Conservation (phyloP, 2,329 filamentous ascomycete species). For the Trichoderma oligosporum region DNA sequence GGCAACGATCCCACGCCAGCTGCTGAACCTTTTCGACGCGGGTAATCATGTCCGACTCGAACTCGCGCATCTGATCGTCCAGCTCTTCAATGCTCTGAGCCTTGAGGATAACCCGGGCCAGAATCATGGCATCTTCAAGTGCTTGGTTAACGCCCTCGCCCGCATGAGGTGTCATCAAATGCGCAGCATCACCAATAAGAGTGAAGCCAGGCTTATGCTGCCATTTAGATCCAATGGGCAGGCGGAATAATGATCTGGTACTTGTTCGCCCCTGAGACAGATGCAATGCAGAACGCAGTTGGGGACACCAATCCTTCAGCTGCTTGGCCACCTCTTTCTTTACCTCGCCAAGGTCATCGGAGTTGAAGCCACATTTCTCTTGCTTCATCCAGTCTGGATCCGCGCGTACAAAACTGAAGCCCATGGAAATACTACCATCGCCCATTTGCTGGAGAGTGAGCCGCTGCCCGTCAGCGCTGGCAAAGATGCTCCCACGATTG, state of each 20-base stretch:
- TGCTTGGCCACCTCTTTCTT: slow-evolving; percentile 37
- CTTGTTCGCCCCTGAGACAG: slow-evolving; percentile 38
- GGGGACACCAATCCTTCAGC: slow-evolving; percentile 41
- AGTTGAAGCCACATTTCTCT: slow-evolving; percentile 43
- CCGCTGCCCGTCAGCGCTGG: slow-evolving; percentile 39
- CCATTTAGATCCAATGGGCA: slow-evolving; percentile 46
- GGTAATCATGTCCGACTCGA: slow-evolving; percentile 39
- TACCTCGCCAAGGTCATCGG: slow-evolving; percentile 36
- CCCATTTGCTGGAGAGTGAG: slow-evolving; percentile 43
- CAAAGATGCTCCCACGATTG: slow-evolving; percentile 47
- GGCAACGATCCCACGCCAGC: slow-evolving; percentile 44
- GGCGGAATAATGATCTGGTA: slow-evolving; percentile 47
- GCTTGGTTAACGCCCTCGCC: slow-evolving; percentile 18
- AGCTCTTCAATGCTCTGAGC: slow-evolving; percentile 28
- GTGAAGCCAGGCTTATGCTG: slow-evolving; percentile 11
- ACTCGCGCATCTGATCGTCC: slow-evolving; percentile 34
- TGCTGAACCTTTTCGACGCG: slow-evolving; percentile 37
- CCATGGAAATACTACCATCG: slow-evolving; percentile 45
- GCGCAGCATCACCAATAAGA: slow-evolving; percentile 17
- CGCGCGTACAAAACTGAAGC: slow-evolving; percentile 36
- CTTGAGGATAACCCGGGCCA: slow-evolving; percentile 43
- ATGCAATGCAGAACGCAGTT: slow-evolving; percentile 41
- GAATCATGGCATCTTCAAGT: slow-evolving; percentile 50
- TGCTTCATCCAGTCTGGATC: slow-evolving; percentile 37
- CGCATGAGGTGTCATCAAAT: slow-evolving; percentile 29